Evolutionary conservation across 768 basidiomycete species (phyloP), one percentile per base, ranked within the genome.

Genomic region (Galerina sulciceps): DNA sequence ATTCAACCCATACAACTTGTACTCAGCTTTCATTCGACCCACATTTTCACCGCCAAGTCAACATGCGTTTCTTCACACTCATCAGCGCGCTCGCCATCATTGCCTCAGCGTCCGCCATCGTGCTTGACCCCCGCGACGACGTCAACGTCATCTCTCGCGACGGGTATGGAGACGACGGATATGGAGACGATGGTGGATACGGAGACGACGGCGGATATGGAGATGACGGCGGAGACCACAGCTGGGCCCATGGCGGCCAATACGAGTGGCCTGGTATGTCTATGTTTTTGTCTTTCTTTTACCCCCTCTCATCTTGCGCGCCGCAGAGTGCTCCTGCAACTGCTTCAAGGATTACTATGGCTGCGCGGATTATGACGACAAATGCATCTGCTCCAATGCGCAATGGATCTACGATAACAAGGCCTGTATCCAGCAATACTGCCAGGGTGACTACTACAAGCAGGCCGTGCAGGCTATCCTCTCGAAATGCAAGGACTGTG

Each of bases 31-130:
- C 14, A 26, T 31, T 18, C 23, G 14, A 17, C 11, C 42, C 40
- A 18, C 38, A 15, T 35, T 17, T 35, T 17, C 14, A 15, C 37
- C 35, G 14, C 23, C 51, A 20, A 10, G 14, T 18, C 34, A 53
- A 13, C 38, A 58, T 58, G 57, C 57, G 57, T n/a, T 58, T 58
- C 50, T 51, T 34, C n/a, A 31, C 57, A 1, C 34, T 58, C 34
- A 6, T 58, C 17, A 52, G 41, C 26, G 18, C 52, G 14, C 34
- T 58, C n/a, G 50, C 46, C n/a, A 44, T 44, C 10, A 20, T 49
- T 35, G 57, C 57, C n/a, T 49, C 57, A 13, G 40, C 47, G 6
- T 57, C 56, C 37, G 48, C 56, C 26, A 26, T 44, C 23, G 47
- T 18, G 23, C 26, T 50, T 35, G 44, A 50, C n/a, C 13, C 38